Evolutionary conservation across 179 eudicot species (phyloP).

Genomic region (Spergularia azorica): DNA sequence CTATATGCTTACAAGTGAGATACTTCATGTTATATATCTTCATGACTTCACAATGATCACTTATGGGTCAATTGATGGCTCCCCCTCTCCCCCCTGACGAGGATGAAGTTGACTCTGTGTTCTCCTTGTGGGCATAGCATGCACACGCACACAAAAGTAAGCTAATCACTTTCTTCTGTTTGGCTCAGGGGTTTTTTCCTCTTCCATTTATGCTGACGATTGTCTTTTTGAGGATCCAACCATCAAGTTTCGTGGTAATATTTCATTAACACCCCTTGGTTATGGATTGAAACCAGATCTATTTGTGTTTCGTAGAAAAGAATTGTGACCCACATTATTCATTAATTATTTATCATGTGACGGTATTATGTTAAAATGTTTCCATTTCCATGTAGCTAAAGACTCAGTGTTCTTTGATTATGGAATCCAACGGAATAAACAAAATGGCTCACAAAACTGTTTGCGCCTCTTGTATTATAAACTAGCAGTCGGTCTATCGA

Average conservation of each 20-base stretch:
- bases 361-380: neutral
- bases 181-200: conserved; percentile 62
- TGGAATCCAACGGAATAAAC: too few species aligned
- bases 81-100: neutral
- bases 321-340: neutral
- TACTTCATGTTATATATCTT: neutral
- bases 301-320: neutral
- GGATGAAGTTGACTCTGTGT: too few species aligned
- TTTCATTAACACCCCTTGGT: neutral
- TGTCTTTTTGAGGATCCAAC: conserved; percentile 93
- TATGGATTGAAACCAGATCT: neutral
- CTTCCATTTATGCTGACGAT: conserved; percentile 67
- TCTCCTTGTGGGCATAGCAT: too few species aligned
- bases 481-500: too few species aligned
- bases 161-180: neutral
- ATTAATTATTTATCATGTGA: neutral
- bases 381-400: too few species aligned
- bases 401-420: too few species aligned
- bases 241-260: conserved; percentile 74
- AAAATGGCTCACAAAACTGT: too few species aligned
- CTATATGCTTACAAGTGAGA: neutral
- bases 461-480: too few species aligned
- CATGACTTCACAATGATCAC: neutral
- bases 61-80: neutral
- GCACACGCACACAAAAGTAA: neutral